Evolutionary conservation across 352 stramenopile species (phyloP), one percentile per base, ranked within the genome.

Genomic region (Globisporangium viniferum): DNA sequence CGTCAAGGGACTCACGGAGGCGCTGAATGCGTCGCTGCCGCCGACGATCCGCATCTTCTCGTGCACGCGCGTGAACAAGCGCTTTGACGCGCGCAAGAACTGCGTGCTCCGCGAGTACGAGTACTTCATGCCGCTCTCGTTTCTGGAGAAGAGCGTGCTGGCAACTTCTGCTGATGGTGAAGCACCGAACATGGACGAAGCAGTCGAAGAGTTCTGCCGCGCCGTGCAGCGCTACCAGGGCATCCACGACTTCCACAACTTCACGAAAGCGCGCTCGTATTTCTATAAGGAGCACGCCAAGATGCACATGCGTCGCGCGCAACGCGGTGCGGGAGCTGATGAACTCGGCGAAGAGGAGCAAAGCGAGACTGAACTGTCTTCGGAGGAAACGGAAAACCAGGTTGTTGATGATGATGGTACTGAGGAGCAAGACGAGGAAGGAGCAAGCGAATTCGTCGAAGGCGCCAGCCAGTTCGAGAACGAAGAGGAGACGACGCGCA

Each of bases 221-320:
- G 74, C 80, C 1, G 66, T 95, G 18, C 75, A 81, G 8, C 72
- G 73, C 22, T 97, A 94, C 64, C 82, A 96, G 75, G 91, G 91
- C 58, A 93, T 93, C 60, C 83, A 96, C 64, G 89, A 93, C 68
- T 97, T 97, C 61, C 91, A 97, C 84, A 97, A 97, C 67, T 97
- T 95, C 62, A 97, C 89, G 49, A 94, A 93, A 58, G 86, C 84
- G 18, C 79, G 85, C 2, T 82, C 82, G 12, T 82, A 82, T 51
- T 94, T 93, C 68, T 94, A 94, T 71, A 90, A 90, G 41, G 60
- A 81, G 36, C 80, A 91, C 27, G 84, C 77, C 18, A 80, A 82
- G 58, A 80, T 67, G 63, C 62, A 68, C 24, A 46, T 59, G 44
- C 55, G 56, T 35, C 66, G 53, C 15, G 36, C 55, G 29, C 64